Evolutionary conservation across 176 grass and related monocot genomes (phyloP).

Genomic region (Cenchrus purpureus): DNA sequence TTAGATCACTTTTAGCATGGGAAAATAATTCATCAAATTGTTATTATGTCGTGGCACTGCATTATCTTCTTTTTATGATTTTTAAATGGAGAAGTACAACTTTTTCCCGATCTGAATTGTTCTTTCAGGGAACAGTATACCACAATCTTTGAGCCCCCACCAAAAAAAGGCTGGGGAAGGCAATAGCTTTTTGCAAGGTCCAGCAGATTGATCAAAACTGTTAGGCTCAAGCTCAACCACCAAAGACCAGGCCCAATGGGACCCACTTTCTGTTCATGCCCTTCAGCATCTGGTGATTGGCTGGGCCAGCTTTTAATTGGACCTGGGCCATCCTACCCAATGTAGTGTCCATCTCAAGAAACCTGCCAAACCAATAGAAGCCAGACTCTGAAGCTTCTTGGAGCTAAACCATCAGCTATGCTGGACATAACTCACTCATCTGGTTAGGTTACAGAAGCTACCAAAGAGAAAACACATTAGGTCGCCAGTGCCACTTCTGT

Average conservation of each 20-base stretch:
- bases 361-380: conserved; percentile 41
- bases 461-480: conserved; percentile 37
- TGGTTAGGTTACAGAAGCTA: conserved; percentile 22
- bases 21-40: neutral
- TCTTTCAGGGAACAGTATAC: conserved; percentile 11
- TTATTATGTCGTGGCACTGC: neutral
- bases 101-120: conserved; percentile 5
- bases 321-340: conserved; percentile 31
- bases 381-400: conserved; percentile 6
- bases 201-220: conserved; percentile 22
- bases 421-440: neutral
- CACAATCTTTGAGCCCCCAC: conserved; percentile 17
- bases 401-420: neutral
- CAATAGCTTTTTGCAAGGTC: conserved; percentile 14
- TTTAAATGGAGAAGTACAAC: conserved; percentile 4
- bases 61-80: neutral
- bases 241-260: conserved; percentile 21
- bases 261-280: conserved; percentile 26
- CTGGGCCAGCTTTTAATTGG: conserved; percentile 43
- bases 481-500: conserved; percentile 28
- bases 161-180: neutral
- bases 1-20: neutral
- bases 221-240: conserved; percentile 41
- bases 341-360: conserved; percentile 48
- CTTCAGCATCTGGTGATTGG: conserved; percentile 21